Evolutionary conservation across 2,329 filamentous ascomycete species (phyloP).

Genomic region (Botrytis sinoallii): DNA sequence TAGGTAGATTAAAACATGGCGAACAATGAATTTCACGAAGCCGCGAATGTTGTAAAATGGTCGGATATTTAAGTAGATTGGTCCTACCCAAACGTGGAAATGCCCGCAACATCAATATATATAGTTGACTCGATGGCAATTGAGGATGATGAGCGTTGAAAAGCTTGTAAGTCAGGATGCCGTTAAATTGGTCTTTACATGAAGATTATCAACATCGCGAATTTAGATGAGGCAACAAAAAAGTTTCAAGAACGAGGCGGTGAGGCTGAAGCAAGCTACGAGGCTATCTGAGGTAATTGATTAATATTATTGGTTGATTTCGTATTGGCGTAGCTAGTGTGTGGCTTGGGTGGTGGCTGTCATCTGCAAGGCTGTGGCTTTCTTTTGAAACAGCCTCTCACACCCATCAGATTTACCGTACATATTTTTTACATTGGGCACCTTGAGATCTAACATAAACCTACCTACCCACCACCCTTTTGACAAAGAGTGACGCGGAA

Average conservation of each 20-base stretch:
- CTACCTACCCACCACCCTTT: background rate
- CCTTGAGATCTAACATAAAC: constrained; percentile 4
- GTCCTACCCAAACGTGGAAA: constrained; percentile 19
- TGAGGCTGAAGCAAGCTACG: background rate
- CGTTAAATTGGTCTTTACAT: background rate
- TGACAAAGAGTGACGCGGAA: background rate
- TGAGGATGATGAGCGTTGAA: background rate
- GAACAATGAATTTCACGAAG: constrained; percentile 1
- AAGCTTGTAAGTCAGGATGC: background rate
- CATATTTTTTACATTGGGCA: background rate
- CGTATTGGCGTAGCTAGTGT: background rate
- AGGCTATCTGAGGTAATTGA: background rate
- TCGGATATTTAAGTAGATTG: constrained; percentile 13
- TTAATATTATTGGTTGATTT: background rate
- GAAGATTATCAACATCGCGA: background rate
- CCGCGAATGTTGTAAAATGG: background rate
- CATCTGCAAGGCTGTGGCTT: background rate
- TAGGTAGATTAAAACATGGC: background rate
- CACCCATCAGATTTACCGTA: background rate
- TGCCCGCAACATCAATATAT: constrained; percentile 31
- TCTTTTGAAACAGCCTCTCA: background rate
- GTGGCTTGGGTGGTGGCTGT: background rate
- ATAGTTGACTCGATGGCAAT: background rate
- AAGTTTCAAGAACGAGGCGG: background rate
- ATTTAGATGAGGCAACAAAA: background rate